phyloP scores from a whole-genome alignment of 2,329 filamentous ascomycete species.

The Aspergillus sp. region DNA sequence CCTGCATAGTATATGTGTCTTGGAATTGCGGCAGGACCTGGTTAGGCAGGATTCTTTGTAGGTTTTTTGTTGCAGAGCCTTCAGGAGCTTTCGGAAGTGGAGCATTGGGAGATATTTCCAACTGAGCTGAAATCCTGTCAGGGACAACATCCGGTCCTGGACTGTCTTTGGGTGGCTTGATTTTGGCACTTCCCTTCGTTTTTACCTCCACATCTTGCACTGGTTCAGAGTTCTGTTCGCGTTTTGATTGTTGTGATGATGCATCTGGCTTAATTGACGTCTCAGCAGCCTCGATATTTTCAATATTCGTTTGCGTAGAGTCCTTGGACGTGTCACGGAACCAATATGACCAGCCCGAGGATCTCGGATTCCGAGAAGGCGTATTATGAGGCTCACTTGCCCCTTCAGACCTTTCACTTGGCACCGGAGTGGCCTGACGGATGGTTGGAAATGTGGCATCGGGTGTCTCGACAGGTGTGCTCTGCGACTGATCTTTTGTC shows the following conservation, averaged over 20 bases:
- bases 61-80: slow-evolving; percentile 25
- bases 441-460: slow-evolving; percentile 1
- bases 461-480: slow-evolving; percentile 8
- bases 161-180: slow-evolving; percentile 19
- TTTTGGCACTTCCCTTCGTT: slow-evolving; percentile 22
- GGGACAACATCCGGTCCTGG: slow-evolving; percentile 12
- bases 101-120: slow-evolving; percentile 11
- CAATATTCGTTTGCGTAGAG: slow-evolving; percentile 12
- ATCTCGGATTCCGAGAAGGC: slow-evolving; percentile 14
- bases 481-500: slow-evolving; percentile 7
- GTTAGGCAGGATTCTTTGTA: slow-evolving; percentile 35
- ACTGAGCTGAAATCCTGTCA: slow-evolving; percentile 12
- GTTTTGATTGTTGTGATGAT: slow-evolving; percentile 9
- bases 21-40: slow-evolving; percentile 42
- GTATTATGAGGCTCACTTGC: slow-evolving; percentile 16
- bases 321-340: slow-evolving; percentile 27
- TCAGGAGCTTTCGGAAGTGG: slow-evolving; percentile 22
- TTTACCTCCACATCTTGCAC: slow-evolving; percentile 19
- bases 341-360: slow-evolving; percentile 38
- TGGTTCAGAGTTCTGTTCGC: slow-evolving; percentile 13
- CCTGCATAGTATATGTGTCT: slow-evolving; percentile 38
- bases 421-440: neutral
- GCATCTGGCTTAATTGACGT: slow-evolving; percentile 14
- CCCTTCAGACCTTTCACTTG: slow-evolving; percentile 9
- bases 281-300: slow-evolving; percentile 20